Evolutionary conservation across 2,329 filamentous ascomycete genomes (phyloP).

Genomic region (Alternaria tenuissima): DNA sequence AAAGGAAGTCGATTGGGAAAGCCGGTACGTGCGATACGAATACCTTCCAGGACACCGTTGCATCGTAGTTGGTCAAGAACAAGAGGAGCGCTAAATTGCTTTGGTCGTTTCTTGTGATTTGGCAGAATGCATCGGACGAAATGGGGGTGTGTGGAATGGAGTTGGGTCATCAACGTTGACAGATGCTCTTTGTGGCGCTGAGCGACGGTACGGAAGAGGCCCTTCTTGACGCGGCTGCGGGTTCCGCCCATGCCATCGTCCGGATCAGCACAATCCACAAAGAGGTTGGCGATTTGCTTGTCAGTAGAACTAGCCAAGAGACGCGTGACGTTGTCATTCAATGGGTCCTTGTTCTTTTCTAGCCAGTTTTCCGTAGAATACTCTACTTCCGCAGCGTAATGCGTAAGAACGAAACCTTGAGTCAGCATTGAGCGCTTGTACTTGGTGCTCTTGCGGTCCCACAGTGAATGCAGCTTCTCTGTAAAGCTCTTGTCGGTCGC

Average conservation of each 20-base stretch:
- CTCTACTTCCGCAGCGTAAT: constrained; percentile 97
- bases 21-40: constrained; percentile 93
- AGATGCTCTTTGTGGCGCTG: constrained; percentile 98
- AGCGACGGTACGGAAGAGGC: constrained; percentile 93
- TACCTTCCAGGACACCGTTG: constrained; percentile 99
- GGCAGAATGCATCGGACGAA: constrained; percentile 98
- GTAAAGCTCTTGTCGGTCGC: constrained; percentile 97
- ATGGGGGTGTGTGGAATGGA: constrained; percentile 96
- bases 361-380: constrained; percentile 95
- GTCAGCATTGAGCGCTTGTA: constrained; percentile 87
- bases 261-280: constrained; percentile 83
- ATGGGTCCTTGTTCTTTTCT: constrained; percentile 98
- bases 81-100: constrained; percentile 89
- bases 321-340: constrained; percentile 96
- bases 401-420: constrained; percentile 93
- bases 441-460: constrained; percentile 95
- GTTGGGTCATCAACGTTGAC: constrained; percentile 92
- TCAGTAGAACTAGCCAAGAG: constrained; percentile 84
- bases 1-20: constrained; percentile 95
- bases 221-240: constrained; percentile 90
- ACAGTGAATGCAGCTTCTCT: constrained; percentile 94
- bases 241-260: constrained; percentile 76
- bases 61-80: constrained; percentile 97
- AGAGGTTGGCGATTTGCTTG: constrained; percentile 82
- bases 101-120: constrained; percentile 96